Conservation (phyloP, 352 stramenopile genomes). For the Globisporangium recalcitrans region DNA sequence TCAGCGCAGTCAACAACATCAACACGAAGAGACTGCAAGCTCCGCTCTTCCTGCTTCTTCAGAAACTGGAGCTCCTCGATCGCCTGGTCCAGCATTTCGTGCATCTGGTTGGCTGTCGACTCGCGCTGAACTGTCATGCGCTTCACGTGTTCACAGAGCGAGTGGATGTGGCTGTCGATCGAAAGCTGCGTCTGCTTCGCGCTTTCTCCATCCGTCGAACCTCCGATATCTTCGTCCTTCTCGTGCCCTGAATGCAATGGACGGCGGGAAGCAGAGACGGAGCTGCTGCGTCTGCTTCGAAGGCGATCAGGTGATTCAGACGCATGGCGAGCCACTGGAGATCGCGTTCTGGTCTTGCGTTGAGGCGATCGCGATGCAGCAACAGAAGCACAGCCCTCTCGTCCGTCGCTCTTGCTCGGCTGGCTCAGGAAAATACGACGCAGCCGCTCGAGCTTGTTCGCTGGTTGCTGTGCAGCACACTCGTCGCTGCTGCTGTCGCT, state of each 20-base stretch:
- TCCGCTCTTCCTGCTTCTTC: slow-evolving; percentile 43
- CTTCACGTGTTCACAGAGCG: slow-evolving; percentile 45
- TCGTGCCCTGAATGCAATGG: neutral
- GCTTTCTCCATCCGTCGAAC: slow-evolving; percentile 8
- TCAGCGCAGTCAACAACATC: too few relatives aligned
- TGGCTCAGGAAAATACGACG: slow-evolving; percentile 67
- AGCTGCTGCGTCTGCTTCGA: neutral
- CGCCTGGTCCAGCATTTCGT: slow-evolving; percentile 39
- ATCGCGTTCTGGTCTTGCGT: neutral
- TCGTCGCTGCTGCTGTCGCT: slow-evolving; percentile 9
- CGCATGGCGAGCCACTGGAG: neutral
- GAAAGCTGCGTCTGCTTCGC: slow-evolving; percentile 20
- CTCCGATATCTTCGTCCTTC: neutral
- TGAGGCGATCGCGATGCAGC: neutral
- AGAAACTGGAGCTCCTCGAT: slow-evolving; percentile 54
- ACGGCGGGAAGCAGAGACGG: neutral
- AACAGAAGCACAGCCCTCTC: neutral
- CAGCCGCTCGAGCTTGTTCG: slow-evolving; percentile 44
- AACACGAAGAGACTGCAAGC: slow-evolving; percentile 38
- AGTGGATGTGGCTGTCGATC: slow-evolving; percentile 45
- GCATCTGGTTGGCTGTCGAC: slow-evolving; percentile 37
- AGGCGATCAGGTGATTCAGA: neutral
- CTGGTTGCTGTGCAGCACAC: slow-evolving; percentile 17
- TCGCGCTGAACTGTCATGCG: slow-evolving; percentile 35
- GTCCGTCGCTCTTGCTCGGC: slow-evolving; percentile 14